A percentile compares a stretch with the other conserved stretches of the same genome.
Conservation (phyloP, 371 early-diverging fungal genomes). For the Mucor saturninus region DNA sequence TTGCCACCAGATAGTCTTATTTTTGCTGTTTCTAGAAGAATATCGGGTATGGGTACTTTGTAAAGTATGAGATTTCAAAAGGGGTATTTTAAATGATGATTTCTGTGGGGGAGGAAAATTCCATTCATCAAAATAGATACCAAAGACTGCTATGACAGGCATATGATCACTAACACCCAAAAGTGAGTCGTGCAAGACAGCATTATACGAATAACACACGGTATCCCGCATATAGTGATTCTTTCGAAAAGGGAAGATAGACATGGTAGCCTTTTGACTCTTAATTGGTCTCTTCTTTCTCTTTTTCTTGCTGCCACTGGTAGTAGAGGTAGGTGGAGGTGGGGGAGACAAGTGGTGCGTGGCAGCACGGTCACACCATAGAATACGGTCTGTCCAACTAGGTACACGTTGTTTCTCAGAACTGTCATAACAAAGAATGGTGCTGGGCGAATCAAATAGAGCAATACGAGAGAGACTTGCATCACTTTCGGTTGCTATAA, state of each 20-base stretch:
- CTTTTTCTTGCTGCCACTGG: constrained; percentile 1
- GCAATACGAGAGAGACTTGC: constrained; percentile 6
- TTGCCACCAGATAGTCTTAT: constrained; percentile 11
- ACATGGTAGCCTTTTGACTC: not conserved
- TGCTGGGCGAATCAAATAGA: not conserved
- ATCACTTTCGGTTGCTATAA: constrained; percentile 1
- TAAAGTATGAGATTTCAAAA: constrained; percentile 12
- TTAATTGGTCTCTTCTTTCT: not conserved
- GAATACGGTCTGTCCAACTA: constrained; percentile 93
- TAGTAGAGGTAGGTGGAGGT: not conserved
- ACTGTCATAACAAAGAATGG: constrained; percentile 64
- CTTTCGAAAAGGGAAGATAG: not conserved
- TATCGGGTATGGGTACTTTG: constrained; percentile 7
- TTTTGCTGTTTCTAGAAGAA: constrained; percentile 8
- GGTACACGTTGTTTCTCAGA: constrained; percentile 85
- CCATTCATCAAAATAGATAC: constrained; percentile 56
- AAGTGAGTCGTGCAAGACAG: constrained; percentile 37
- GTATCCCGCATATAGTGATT: constrained; percentile 19
- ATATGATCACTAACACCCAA: constrained; percentile 58
- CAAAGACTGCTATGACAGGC: constrained; percentile 65
- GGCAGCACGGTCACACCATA: constrained; percentile 66
- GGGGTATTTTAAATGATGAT: constrained; percentile 7
- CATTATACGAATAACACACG: constrained; percentile 42
- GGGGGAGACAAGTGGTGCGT: constrained; percentile 3
- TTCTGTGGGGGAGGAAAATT: not conserved